phyloP scores from a whole-genome alignment of 768 basidiomycete species.

The Pholiota microspora region DNA sequence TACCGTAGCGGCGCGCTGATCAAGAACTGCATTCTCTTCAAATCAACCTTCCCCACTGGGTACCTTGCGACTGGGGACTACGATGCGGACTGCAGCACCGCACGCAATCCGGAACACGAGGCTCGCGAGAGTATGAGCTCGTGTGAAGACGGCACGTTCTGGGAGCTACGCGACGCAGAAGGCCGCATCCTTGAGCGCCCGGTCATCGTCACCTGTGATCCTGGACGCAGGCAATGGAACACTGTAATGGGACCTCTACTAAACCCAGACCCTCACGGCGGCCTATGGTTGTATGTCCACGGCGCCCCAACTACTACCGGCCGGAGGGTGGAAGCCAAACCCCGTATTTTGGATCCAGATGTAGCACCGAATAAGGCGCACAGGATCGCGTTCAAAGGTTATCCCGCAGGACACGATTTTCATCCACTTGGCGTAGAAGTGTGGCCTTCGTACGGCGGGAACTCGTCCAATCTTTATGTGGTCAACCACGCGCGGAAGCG shows the following conservation, averaged over 20 bases:
- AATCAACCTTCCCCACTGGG: conserved; percentile 43
- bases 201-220: conserved; percentile 53
- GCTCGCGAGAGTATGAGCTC: conserved; percentile 35
- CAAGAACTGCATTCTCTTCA: conserved; percentile 39
- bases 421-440: conserved; percentile 70
- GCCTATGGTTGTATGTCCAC: conserved; percentile 53
- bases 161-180: conserved; percentile 49
- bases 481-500: conserved; percentile 65
- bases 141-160: conserved; percentile 68
- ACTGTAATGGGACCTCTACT: conserved; percentile 72
- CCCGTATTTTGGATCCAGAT: conserved; percentile 11
- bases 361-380: conserved; percentile 25
- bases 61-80: conserved; percentile 54
- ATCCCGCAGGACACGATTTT: conserved; percentile 59
- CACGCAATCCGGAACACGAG: conserved; percentile 27
- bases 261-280: conserved; percentile 56
- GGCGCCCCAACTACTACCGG: conserved; percentile 5
- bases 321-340: background rate
- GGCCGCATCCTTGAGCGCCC: conserved; percentile 41
- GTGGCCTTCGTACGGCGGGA: conserved; percentile 47
- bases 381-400: conserved; percentile 45
- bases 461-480: conserved; percentile 56
- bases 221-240: conserved; percentile 63
- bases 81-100: conserved; percentile 39
- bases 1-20: conserved; percentile 44